Evolutionary conservation across 352 stramenopile species (phyloP).

Genomic region (Plasmopara halstedii): DNA sequence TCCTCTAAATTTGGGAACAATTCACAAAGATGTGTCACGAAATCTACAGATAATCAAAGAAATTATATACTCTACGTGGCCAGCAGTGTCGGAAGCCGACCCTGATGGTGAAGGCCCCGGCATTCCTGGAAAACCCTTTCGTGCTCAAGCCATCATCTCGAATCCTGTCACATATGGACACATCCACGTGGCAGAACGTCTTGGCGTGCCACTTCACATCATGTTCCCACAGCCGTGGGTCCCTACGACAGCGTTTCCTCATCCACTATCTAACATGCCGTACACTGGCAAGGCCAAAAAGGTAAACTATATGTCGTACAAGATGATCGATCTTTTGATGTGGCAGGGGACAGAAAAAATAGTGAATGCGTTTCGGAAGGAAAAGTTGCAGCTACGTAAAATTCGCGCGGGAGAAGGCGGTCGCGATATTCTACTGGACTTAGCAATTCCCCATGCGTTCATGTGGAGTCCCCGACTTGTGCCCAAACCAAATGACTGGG

Average conservation of each 20-base stretch:
- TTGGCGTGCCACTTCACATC: constrained; percentile 88
- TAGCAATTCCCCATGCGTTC: constrained; percentile 51
- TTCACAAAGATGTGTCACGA: constrained; percentile 48
- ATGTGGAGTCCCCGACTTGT: constrained; percentile 52
- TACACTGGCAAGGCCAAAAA: constrained; percentile 54
- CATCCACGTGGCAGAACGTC: constrained; percentile 86
- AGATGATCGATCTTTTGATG: constrained; percentile 38
- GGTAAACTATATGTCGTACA: constrained; percentile 45
- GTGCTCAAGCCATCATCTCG: constrained; percentile 87
- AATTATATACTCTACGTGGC: constrained; percentile 83
- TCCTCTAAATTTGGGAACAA: constrained; percentile 46
- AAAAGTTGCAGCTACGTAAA: constrained; percentile 18
- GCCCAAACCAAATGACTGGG: constrained; percentile 50
- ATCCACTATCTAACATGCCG: constrained; percentile 72
- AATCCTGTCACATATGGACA: constrained; percentile 89
- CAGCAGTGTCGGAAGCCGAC: constrained; percentile 61
- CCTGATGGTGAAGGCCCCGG: constrained; percentile 44
- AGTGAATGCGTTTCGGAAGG: constrained; percentile 46
- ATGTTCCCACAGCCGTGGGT: constrained; percentile 90
- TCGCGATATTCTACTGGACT: constrained; percentile 30
- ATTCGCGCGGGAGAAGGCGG: constrained; percentile 31
- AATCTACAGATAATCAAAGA: constrained; percentile 86
- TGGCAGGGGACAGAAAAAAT: constrained; percentile 38
- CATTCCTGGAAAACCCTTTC: constrained; percentile 43
- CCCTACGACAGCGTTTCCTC: constrained; percentile 78